Base-by-base conservation (phyloP, 2,329 filamentous ascomycete genomes). In the Beauveria rudraprayagi region DNA sequence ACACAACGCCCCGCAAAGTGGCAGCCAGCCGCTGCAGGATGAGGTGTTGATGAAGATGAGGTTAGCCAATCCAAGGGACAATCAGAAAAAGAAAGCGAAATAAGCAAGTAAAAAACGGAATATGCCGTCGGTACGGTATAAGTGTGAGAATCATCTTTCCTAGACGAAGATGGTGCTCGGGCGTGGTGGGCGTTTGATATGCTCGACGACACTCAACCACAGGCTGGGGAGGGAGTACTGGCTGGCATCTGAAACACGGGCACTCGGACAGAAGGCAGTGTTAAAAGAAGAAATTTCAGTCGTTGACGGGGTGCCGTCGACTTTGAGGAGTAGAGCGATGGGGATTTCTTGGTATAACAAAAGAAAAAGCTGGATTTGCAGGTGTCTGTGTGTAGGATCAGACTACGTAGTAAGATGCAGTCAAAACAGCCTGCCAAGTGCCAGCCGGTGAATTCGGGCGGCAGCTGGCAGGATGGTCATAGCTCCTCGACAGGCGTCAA, bases 401-500 rank as follows among this genome's bases (percentile, higher is more conserved):
- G 37, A 53, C 26, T 19, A 17, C 19, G 30, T 46, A n/a, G 17
- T 19, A 28, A 37, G 54, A 34, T 57, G 47, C 16, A 52, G 56
- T 59, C 56, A 34, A 57, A 50, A 50, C 41, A 57, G 55, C 28
- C 30, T 57, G 55, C 17, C 37, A 52, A 19, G n/a, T 46, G 55
- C 28, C 55, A 26, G 24, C 47, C 46, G 47, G 46, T 10, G 37
- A 52, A 48, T 50, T 46, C 48, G 47, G 57, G 26, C 19, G 55
- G 44, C 40, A 60, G 57, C 34, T 59, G 56, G 47, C 57, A 60
- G 48, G 40, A 19, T 60, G 58, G 58, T 55, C 58, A 60, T 60
- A 55, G 58, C 58, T 60, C 58, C 50, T 30, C 11, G 10, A 9
- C 48, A 43, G 37, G 58, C 58, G 51, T 40, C 58, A 55, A 55